Evolutionary conservation across 495 filamentous ascomycete species (phyloP), one percentile per base, ranked within the genome.

Genomic region (Clavariopsis aquatica): DNA sequence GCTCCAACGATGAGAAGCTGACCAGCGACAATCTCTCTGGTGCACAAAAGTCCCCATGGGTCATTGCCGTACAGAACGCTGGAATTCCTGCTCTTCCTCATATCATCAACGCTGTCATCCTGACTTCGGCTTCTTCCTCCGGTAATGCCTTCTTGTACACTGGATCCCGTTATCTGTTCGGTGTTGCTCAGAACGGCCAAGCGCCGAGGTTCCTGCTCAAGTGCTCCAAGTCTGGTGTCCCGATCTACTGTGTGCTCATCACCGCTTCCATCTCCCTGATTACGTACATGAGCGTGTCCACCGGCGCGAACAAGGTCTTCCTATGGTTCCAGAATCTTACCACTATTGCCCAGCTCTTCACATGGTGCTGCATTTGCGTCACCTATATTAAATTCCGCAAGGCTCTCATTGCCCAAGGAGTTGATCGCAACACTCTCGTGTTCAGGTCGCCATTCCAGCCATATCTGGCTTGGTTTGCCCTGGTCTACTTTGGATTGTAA

Each of bases 131-230:
- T 6, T 82, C 83, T 68, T 89, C 87, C 4, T 83, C 86, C 0
- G 89, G 84, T 52, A 95, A 95, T 70, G 86, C 88, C 1, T 91
- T 89, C 79, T 79, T 92, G 57, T 93, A 91, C 77, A 90, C 87
- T 31, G 89, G 87, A n/a, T 88, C 85, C 0, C 84, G 91, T n/a
- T 87, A 87, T 57, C 80, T 93, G 7, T 88, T 89, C 69, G 85
- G 85, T 20, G 81, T 90, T 65, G 86, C 88, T 0, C 71, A 81
- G 29, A 80, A 85, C 56, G 82, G 86, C 7, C 84, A 87, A 34
- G 89, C 89, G 0, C 89, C 89, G 0, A 71, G 69, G 0, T 64
- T 87, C 60, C 81, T 92, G 64, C 73, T 79, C 27, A 74, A 62
- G 20, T 87, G 83, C 29, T 83, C 80, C 45, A 77, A 73, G 34